Evolutionary conservation across 2,329 filamentous ascomycete genomes (phyloP), one percentile per base, ranked within the genome.

Genomic region (Arthrobotrys entomopaga): DNA sequence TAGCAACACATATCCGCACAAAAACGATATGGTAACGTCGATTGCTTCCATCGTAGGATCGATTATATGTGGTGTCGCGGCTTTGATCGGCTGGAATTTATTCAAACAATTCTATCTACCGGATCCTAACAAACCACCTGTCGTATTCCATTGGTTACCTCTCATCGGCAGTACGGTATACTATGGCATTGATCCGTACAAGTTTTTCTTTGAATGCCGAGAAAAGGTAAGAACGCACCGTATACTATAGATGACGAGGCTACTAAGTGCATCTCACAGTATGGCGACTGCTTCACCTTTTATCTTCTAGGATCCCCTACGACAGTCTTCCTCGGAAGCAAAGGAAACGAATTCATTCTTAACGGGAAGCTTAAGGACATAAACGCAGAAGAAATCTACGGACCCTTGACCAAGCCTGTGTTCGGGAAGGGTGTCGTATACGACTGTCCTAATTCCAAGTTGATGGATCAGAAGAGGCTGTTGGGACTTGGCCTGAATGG

Each of bases 381-480:
- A 65, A 85, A 83, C 76, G 84, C 85, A 67, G 85, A 87, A 78
- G 85, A 87, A 34, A 84, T 86, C 77, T 87, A 87, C 77, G 80
- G 81, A 0, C 82, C 83, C 4, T 79, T 87, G 50, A 80, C 77
- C 6, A 79, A 65, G 8, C 77, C 79, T 16, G 65, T 59, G 0
- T 96, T 96, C 80, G 92, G 92, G 77, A 89, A 88, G 79, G 90
- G 93, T 83, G 92, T 96, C 24, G 91, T 96, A 63, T 96, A 96
- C 81, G 92, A 96, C 81, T 95, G 92, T 83, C 91, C 92, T 48
- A 96, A 96, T 81, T 86, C 91, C 70, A 96, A 96, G 83, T 87
- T 96, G 80, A 96, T 96, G 92, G 92, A 96, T 84, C 92, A 96
- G 85, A 96, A 96, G 85, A 95, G 94, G 88, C 91, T 93, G 81